Percentiles rank a stretch among this genome's conserved stretches.
Evolutionary conservation across 257 asterid species (phyloP).

Genomic region (Capsicum baccatum): DNA sequence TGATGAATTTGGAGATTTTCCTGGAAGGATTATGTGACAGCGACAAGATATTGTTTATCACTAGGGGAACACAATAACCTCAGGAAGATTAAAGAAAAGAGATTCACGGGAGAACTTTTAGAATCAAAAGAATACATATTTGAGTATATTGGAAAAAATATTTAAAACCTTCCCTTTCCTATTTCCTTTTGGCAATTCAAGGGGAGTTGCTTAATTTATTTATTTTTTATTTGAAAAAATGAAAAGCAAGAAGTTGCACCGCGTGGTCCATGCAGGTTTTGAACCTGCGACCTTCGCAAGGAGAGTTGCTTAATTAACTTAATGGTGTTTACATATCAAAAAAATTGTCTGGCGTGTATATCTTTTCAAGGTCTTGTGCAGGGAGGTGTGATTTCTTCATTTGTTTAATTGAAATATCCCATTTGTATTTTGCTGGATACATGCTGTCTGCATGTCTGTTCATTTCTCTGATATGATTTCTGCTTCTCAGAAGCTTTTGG

Average conservation of each 20-base stretch:
- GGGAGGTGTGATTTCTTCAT: slow-evolving; percentile 6
- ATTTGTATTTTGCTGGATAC: not conserved
- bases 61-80: not conserved
- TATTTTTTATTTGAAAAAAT: not conserved
- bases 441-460: not conserved
- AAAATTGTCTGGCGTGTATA: not conserved
- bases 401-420: not conserved
- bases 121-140: not conserved
- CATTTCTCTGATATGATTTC: not conserved
- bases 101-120: not conserved
- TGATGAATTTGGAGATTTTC: slow-evolving; percentile 14
- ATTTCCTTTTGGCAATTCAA: not conserved
- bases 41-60: not conserved
- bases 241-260: not conserved
- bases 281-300: not conserved
- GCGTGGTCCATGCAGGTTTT: not conserved
- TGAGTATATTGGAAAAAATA: not conserved
- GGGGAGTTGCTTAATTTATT: not conserved
- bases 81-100: slow-evolving; percentile 20
- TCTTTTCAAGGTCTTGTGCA: slow-evolving; percentile 11
- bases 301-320: slow-evolving; percentile 2
- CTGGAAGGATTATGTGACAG: not conserved
- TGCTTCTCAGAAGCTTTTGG: slow-evolving; percentile 22
- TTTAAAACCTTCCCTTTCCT: not conserved
- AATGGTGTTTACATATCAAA: slow-evolving; percentile 10